A percentile compares a stretch with the other conserved stretches of the same genome.
These are phyloP conservation scores for Cladochytrium tenue DNA, from an alignment of 371 early-diverging fungal species.

Conservation along the genomic window DNA sequence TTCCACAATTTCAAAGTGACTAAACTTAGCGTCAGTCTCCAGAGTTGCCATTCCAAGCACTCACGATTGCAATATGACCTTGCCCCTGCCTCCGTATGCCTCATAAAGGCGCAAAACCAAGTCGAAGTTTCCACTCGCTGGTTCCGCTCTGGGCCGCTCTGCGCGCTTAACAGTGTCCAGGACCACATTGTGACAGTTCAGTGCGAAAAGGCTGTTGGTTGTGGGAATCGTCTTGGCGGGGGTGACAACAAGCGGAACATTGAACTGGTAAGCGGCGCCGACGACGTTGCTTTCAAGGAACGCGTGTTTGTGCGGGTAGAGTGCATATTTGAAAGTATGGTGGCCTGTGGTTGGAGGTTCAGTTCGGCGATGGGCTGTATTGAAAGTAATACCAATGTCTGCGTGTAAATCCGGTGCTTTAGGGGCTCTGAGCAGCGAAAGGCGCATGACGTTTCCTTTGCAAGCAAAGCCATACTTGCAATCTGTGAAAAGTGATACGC, in stretches of 20 bases:
- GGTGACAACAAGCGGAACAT: conserved; percentile 74
- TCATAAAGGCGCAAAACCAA: conserved; percentile 87
- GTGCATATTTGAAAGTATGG: conserved; percentile 77
- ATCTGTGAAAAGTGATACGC: conserved; percentile 91
- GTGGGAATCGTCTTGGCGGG: too few species aligned
- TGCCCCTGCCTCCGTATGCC: conserved; percentile 85
- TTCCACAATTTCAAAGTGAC: conserved; percentile 44
- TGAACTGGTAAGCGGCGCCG: conserved; percentile 81
- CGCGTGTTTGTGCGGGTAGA: conserved; percentile 82
- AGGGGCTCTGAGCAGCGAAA: conserved; percentile 84
- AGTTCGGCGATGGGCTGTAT: background rate
- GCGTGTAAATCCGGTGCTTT: conserved; percentile 75
- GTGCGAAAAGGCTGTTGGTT: conserved; percentile 60
- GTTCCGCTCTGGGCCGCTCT: conserved; percentile 61
- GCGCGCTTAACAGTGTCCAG: conserved; percentile 87
- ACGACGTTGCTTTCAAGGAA: conserved; percentile 82
- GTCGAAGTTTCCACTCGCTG: conserved; percentile 35
- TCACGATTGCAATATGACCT: conserved; percentile 62
- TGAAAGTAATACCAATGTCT: conserved; percentile 56
- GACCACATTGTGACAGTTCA: conserved; percentile 71
- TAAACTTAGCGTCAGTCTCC: background rate
- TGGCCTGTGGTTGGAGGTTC: conserved; percentile 11
- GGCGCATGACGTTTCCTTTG: conserved; percentile 75
- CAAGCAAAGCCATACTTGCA: conserved; percentile 73
- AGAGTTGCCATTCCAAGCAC: too few species aligned